Percentiles rank a stretch among this genome's conserved stretches.
Conservation (phyloP, 345 rosid species). For the Ricinus communis region DNA sequence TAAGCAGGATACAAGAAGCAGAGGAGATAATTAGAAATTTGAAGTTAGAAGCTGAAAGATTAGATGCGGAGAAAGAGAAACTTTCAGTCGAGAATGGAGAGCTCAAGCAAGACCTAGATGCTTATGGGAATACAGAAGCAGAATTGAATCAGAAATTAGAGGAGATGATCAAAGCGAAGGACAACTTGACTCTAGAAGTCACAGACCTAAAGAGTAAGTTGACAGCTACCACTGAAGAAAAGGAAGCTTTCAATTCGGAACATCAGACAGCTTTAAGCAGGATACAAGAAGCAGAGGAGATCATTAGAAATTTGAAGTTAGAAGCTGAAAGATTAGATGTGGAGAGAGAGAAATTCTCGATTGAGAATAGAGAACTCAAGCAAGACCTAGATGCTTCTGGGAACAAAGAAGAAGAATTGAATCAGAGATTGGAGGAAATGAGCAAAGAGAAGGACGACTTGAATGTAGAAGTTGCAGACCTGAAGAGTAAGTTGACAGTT, state of each 20-base stretch:
- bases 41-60: constrained; percentile 58
- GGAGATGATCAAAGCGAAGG: constrained; percentile 18
- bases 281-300: constrained; percentile 54
- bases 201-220: constrained; percentile 50
- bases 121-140: constrained; percentile 42
- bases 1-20: constrained; percentile 51
- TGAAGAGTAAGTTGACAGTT: constrained; percentile 42
- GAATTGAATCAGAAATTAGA: constrained; percentile 32
- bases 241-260: constrained; percentile 42
- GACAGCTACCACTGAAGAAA: constrained; percentile 47
- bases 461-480: constrained; percentile 48
- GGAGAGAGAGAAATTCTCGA: constrained; percentile 40
- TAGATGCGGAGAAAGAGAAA: constrained; percentile 41
- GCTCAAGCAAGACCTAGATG: constrained; percentile 44
- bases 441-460: constrained; percentile 15
- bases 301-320: constrained; percentile 43
- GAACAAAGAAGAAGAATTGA: constrained; percentile 42
- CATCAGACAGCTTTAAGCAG: constrained; percentile 27
- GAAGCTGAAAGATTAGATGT: constrained; percentile 48
- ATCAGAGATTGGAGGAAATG: constrained; percentile 23
- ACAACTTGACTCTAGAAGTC: constrained; percentile 32
- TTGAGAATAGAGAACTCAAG: constrained; percentile 48
- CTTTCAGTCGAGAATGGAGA: constrained; percentile 48
- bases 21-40: constrained; percentile 45
- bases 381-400: constrained; percentile 45